Evolutionary conservation across 164 flowering plant genomes (phyloP).

Genomic region (Aristolochia contorta): DNA sequence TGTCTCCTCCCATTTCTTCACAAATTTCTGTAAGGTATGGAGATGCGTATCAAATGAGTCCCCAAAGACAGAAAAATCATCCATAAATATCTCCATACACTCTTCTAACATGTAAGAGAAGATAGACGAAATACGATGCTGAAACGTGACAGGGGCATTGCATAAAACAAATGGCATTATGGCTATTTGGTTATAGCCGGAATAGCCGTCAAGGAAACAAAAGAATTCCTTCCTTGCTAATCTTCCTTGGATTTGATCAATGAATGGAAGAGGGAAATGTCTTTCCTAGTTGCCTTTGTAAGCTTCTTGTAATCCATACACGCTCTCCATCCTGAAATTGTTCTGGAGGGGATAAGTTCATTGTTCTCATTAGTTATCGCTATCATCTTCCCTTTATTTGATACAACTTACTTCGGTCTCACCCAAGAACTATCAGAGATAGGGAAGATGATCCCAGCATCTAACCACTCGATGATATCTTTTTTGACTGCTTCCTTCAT

Average conservation of each 20-base stretch:
- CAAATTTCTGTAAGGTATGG: too few relatives aligned
- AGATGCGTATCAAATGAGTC: not conserved
- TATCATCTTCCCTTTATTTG: not conserved
- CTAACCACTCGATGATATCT: not conserved
- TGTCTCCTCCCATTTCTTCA: too few relatives aligned
- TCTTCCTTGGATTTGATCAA: not conserved
- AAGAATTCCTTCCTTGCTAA: not conserved
- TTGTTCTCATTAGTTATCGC: too few relatives aligned
- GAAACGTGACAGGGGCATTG: not conserved
- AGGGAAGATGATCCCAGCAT: not conserved
- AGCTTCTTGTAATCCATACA: too few relatives aligned
- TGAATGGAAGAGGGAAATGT: not conserved
- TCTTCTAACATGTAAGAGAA: not conserved
- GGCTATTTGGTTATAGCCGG: not conserved
- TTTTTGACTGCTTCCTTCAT: constrained; percentile 2
- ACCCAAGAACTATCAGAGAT: not conserved
- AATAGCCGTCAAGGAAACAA: not conserved
- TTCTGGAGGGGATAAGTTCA: too few relatives aligned
- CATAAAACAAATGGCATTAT: not conserved
- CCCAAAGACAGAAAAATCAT: not conserved
- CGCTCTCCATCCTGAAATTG: too few relatives aligned
- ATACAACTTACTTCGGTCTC: not conserved
- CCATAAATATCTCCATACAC: not conserved
- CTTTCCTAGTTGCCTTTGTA: not conserved
- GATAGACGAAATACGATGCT: not conserved